Conservation (phyloP, 768 basidiomycete genomes). For the Tubosaeta sp. region DNA sequence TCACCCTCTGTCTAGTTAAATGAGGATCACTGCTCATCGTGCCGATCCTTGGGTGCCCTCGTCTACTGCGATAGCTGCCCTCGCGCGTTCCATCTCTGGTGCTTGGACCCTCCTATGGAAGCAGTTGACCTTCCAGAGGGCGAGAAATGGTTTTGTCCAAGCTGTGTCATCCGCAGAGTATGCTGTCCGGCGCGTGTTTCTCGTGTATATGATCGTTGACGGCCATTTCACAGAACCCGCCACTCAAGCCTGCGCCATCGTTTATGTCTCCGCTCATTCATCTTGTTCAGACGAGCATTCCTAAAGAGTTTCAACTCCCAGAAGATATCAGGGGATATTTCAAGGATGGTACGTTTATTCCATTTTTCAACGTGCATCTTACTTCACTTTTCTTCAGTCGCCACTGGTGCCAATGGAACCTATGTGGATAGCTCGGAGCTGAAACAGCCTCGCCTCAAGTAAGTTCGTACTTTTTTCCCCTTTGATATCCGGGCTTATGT, state of each 20-base stretch:
- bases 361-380: slow-evolving; percentile 9
- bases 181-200: slow-evolving; percentile 15
- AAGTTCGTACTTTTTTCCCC: slow-evolving; percentile 29
- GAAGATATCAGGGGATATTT: slow-evolving; percentile 80
- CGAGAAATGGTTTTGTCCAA: slow-evolving; percentile 74
- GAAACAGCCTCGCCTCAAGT: slow-evolving; percentile 82
- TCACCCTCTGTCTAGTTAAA: slow-evolving; percentile 42
- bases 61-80: slow-evolving; percentile 98
- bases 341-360: slow-evolving; percentile 66
- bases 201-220: slow-evolving; percentile 11
- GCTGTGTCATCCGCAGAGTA: slow-evolving; percentile 66
- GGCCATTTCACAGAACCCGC: slow-evolving; percentile 48
- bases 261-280: slow-evolving; percentile 70
- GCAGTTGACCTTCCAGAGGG: slow-evolving; percentile 81
- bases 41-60: slow-evolving; percentile 75
- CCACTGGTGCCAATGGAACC: slow-evolving; percentile 69
- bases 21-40: slow-evolving; percentile 84
- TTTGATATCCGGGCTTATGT: slow-evolving; percentile 1
- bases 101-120: slow-evolving; percentile 93
- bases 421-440: slow-evolving; percentile 80
- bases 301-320: slow-evolving; percentile 82
- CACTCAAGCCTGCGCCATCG: slow-evolving; percentile 60
- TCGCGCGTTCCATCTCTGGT: slow-evolving; percentile 92
- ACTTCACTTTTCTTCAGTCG: slow-evolving; percentile 48
- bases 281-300: slow-evolving; percentile 62